Evolutionary conservation across 192 early-diverging fungal genomes (phyloP), one percentile per base, ranked within the genome.

Genomic region (Coemansia aciculifera): DNA sequence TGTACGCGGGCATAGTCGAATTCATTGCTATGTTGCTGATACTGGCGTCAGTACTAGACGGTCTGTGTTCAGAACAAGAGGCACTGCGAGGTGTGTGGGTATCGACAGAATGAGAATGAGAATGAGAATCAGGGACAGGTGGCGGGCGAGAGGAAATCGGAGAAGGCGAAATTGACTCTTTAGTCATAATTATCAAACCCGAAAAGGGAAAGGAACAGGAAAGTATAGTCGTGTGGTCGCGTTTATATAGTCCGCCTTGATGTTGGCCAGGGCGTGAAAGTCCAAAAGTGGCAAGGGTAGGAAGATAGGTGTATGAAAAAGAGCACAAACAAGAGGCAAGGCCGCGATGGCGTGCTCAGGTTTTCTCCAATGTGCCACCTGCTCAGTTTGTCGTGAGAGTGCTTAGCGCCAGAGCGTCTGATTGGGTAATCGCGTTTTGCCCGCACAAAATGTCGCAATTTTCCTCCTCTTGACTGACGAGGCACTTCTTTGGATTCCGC

Each of bases 101-200:
- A 42, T 54, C 19, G 36, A 21, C 15, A 51, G 38, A 21, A 9
- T 42, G 70, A 24, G 63, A 42, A 23, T 6, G 54, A n/a, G 42
- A 49, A 19, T 21, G 31, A 2, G 44, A 34, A 27, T 38, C 32
- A 23, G 52, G 17, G 21, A 24, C 51, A 64, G 31, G 62, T 11
- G 62, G 24, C 7, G 51, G 44, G 51, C 5, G 56, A 56, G 49
- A 61, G 43, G 52, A 59, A 40, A 40, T 43, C 29, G 65, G 60
- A 63, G 71, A 63, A 24, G 56, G 56, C 5, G 56, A 59, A 36
- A 34, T 31, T 36, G 29, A 36, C 56, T 62, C 49, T 43, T 64
- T 56, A 15, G 71, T 62, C 64, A 67, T 67, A 19, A 13, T n/a
- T n/a, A 15, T 31, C 61, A 37, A 62, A 62, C 61, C 19, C 19